Evolutionary conservation across 257 asterid genomes (phyloP).

Genomic region (Ligustrum vulgare): DNA sequence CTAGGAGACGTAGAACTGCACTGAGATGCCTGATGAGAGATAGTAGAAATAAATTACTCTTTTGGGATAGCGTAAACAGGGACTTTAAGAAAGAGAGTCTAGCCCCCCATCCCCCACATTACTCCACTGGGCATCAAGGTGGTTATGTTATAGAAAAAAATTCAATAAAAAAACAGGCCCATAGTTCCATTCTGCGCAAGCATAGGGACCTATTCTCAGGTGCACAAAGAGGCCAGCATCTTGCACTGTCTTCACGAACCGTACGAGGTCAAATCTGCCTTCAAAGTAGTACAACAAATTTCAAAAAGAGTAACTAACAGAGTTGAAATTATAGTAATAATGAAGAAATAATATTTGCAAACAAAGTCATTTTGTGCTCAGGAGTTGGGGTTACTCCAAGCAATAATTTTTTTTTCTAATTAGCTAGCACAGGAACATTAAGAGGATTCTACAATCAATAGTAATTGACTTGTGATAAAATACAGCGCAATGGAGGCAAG

Average conservation of each 20-base stretch:
- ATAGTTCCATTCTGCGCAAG: constrained; percentile 90
- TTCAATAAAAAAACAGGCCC: constrained; percentile 47
- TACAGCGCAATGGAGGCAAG: neutral
- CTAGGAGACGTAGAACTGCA: neutral
- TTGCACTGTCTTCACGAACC: constrained; percentile 67
- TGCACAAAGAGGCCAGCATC: constrained; percentile 75
- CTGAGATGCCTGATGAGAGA: neutral
- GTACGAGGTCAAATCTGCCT: constrained; percentile 70
- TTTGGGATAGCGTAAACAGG: neutral
- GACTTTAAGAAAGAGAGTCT: neutral
- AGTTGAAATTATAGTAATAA: neutral
- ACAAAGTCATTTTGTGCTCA: neutral
- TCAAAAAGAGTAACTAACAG: constrained; percentile 18
- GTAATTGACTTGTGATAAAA: neutral
- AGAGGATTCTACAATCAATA: neutral
- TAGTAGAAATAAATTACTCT: too few relatives aligned
- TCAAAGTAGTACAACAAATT: constrained; percentile 60
- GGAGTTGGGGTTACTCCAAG: neutral
- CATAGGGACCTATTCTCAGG: constrained; percentile 79
- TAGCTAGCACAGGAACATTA: neutral
- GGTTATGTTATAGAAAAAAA: constrained; percentile 12
- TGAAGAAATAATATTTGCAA: neutral
- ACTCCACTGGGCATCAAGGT: neutral
- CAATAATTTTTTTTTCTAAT: neutral
- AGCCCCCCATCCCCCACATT: neutral